Evolutionary conservation across 768 basidiomycete genomes (phyloP).

Genomic region (Phlegmacium glaucopus): DNA sequence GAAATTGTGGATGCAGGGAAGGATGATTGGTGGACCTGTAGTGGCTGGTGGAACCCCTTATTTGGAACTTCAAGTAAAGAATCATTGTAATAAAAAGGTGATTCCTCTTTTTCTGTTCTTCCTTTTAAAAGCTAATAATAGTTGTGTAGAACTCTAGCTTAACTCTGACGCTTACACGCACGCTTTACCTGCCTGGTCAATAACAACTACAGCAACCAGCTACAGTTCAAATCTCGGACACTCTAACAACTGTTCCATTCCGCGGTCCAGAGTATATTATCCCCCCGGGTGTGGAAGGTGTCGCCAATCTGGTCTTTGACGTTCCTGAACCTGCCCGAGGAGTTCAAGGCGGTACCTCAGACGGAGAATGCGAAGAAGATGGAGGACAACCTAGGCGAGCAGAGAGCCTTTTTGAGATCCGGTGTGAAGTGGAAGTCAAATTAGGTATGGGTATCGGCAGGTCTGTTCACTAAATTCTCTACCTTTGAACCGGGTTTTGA

Average conservation of each 20-base stretch:
- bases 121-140: constrained; percentile 3
- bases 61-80: constrained; percentile 74
- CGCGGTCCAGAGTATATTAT: constrained; percentile 74
- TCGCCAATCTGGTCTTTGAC: constrained; percentile 77
- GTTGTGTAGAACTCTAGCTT: constrained; percentile 61
- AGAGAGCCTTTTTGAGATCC: constrained; percentile 66
- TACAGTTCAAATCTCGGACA: constrained; percentile 59
- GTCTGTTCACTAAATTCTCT: constrained; percentile 30
- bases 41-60: constrained; percentile 69
- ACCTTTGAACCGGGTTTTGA: constrained; percentile 1
- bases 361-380: constrained; percentile 34
- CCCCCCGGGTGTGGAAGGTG: constrained; percentile 67
- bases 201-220: constrained; percentile 32
- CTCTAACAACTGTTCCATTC: constrained; percentile 65
- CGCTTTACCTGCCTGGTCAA: constrained; percentile 51
- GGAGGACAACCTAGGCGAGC: constrained; percentile 27
- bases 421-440: constrained; percentile 57
- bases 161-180: constrained; percentile 54
- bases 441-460: constrained; percentile 70
- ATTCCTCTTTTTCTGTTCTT: neutral
- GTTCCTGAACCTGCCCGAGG: constrained; percentile 66
- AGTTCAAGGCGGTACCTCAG: constrained; percentile 56
- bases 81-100: constrained; percentile 80
- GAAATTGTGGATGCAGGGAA: constrained; percentile 75
- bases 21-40: constrained; percentile 56